phyloP scores from a whole-genome alignment of 2,329 filamentous ascomycete species.

The Claviceps humidiphila region DNA sequence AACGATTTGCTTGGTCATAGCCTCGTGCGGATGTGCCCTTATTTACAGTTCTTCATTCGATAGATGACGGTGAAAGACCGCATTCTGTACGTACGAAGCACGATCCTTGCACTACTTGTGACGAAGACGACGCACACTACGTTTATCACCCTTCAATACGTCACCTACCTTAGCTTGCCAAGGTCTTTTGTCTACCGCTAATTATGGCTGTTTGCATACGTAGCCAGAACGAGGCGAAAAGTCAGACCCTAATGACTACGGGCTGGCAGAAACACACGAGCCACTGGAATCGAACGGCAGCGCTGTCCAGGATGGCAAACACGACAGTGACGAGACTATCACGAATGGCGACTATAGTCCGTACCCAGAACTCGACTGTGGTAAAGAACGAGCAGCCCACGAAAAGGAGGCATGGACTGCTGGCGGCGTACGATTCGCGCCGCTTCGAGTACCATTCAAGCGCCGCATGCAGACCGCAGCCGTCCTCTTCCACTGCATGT shows the following conservation, averaged over 20 bases:
- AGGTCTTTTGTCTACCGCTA: no score
- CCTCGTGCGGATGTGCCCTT: background rate
- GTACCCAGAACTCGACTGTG: conserved; percentile 17
- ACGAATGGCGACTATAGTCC: conserved; percentile 7
- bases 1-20: background rate
- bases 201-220: no score
- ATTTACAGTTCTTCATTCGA: background rate
- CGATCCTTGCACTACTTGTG: no score
- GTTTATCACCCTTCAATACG: no score
- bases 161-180: no score
- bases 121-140: no score
- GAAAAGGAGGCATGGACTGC: conserved; percentile 22
- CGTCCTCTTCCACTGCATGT: conserved; percentile 60
- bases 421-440: conserved; percentile 67
- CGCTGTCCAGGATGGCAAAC: background rate
- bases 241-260: no score
- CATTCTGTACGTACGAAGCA: no score
- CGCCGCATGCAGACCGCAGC: conserved; percentile 67
- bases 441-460: conserved; percentile 57
- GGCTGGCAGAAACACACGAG: background rate
- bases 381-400: conserved; percentile 8
- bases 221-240: no score
- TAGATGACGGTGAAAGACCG: no score
- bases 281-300: background rate
- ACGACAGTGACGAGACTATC: background rate